Evolutionary conservation across 306 rosid genomes (phyloP).

Genomic region (Medicago ruthenica): DNA sequence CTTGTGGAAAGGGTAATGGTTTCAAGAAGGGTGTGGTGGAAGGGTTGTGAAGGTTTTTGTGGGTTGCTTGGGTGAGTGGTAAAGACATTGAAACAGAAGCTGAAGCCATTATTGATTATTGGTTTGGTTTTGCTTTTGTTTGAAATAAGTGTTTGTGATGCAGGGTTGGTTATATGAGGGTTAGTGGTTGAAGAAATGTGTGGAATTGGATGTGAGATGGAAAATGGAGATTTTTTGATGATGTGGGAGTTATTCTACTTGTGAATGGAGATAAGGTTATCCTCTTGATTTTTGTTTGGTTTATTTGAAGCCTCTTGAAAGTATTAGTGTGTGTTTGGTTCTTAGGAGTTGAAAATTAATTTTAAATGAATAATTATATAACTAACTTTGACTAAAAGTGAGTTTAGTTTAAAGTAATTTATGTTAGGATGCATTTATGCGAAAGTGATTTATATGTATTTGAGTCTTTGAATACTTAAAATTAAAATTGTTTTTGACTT

Average conservation of each 20-base stretch:
- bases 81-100: constrained; percentile 37
- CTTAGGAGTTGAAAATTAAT: not conserved
- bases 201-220: constrained; percentile 7
- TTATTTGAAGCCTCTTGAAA: not conserved
- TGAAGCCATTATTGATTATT: constrained; percentile 34
- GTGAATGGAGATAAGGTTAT: constrained; percentile 19
- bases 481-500: no score
- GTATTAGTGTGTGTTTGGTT: not conserved
- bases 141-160: not conserved
- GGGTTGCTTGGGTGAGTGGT: constrained; percentile 44
- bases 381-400: no score
- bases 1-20: constrained; percentile 18
- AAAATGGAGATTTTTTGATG: constrained; percentile 26
- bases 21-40: constrained; percentile 25
- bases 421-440: no score
- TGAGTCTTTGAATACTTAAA: no score
- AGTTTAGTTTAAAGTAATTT: no score
- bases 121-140: not conserved
- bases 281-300: not conserved
- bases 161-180: not conserved
- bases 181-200: constrained; percentile 12
- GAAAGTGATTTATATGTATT: no score
- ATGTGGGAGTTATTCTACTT: constrained; percentile 27
- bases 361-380: no score
- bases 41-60: constrained; percentile 16